Conservation (phyloP, 257 asterid genomes). For the Apocynum venetum region DNA sequence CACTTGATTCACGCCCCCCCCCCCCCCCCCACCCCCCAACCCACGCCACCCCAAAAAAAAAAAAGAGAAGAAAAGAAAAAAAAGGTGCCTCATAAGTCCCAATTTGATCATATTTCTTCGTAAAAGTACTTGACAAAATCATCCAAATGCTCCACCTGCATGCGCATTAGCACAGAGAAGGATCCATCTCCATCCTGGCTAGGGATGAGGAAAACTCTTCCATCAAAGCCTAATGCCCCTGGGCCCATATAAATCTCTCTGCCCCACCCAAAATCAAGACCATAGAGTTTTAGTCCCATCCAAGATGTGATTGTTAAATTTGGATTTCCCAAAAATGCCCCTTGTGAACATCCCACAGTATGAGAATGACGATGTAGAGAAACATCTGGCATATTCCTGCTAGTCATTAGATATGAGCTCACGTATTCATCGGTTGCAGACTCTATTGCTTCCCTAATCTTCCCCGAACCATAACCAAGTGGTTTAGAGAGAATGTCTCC, state of each 20-base stretch:
- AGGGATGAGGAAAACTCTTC: not conserved
- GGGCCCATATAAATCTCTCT: conserved; percentile 19
- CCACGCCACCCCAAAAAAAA: too few species aligned
- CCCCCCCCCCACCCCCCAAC: too few species aligned
- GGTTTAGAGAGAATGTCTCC: conserved; percentile 18
- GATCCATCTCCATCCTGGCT: not conserved
- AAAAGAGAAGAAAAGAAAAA: too few species aligned
- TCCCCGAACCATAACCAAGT: conserved; percentile 14
- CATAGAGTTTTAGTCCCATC: conserved; percentile 13
- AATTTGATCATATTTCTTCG: too few species aligned
- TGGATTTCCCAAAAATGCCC: conserved; percentile 26
- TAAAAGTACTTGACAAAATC: not conserved
- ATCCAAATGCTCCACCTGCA: not conserved
- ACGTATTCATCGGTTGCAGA: conserved; percentile 18
- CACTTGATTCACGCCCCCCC: too few species aligned
- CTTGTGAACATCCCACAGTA: conserved; percentile 15
- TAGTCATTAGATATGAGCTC: not conserved
- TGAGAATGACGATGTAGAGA: conserved; percentile 5
- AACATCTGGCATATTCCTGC: conserved; percentile 13
- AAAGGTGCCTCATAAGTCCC: too few species aligned
- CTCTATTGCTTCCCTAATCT: conserved; percentile 12
- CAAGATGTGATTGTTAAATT: conserved; percentile 23
- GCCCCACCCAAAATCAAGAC: conserved; percentile 31
- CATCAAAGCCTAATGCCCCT: not conserved
- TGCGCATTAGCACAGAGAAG: not conserved